These are phyloP conservation scores for Lentinus tigrinus DNA, from an alignment of 768 basidiomycete species.

Conservation along the genomic window DNA sequence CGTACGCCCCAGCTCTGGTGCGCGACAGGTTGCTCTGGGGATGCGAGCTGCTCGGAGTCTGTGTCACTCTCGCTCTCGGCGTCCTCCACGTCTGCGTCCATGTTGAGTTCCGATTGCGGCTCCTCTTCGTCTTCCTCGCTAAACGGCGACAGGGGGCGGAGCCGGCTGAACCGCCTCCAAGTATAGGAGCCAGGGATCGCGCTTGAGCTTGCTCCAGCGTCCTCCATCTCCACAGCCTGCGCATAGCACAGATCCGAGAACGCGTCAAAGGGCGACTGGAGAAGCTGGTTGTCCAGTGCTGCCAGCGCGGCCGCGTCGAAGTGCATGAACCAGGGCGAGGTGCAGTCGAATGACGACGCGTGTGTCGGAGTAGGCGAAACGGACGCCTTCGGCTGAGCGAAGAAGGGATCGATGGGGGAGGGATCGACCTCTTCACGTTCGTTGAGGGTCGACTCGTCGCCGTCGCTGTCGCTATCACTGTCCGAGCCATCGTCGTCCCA, in stretches of 20 bases:
- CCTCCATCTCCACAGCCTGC: conserved; percentile 30
- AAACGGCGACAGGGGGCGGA: conserved; percentile 4
- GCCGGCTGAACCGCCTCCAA: conserved; percentile 16
- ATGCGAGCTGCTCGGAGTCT: conserved; percentile 12
- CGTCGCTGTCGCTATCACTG: not conserved
- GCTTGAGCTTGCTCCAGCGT: not conserved
- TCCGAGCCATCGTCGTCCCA: not conserved
- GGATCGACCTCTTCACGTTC: not conserved
- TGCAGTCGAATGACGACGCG: conserved; percentile 15
- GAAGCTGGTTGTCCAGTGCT: conserved; percentile 42
- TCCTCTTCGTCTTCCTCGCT: not conserved
- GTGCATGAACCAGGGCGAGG: conserved; percentile 29
- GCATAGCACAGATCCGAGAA: conserved; percentile 45
- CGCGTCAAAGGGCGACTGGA: conserved; percentile 38
- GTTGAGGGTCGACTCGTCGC: not conserved
- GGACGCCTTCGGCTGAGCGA: not conserved
- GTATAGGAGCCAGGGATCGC: conserved; percentile 4
- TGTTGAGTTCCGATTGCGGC: not conserved
- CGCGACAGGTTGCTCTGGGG: conserved; percentile 1
- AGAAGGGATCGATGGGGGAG: not conserved
- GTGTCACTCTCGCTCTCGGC: conserved; percentile 8
- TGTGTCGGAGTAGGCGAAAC: not conserved
- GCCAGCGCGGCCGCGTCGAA: conserved; percentile 42
- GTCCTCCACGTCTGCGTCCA: not conserved
- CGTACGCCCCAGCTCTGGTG: not conserved